Base-by-base conservation (phyloP, 768 basidiomycete genomes). In the Phaffia australis region DNA sequence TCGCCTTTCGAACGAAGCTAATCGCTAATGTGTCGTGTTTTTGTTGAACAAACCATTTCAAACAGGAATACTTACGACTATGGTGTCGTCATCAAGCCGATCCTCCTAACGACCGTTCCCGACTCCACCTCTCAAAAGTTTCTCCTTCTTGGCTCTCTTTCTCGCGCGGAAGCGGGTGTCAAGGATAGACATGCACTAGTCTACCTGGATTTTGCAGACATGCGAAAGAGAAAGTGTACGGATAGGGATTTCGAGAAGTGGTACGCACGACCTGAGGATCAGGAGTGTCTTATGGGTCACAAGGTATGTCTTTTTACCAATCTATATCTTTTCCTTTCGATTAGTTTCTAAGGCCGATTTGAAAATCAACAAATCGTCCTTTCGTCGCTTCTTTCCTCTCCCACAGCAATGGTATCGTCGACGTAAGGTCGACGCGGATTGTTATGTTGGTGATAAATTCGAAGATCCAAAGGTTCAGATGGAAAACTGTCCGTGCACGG, bases 121-220 rank as follows among this genome's bases (percentile, higher is more conserved):
- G 95, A 99, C 71, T 90, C 90, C 16, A 97, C 95, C 0, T 93
- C 90, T 0, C 94, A 95, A 74, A 97, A 94, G 76, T 97, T 98
- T 79, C 74, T 98, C 11, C 80, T 99, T 9, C 81, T 95, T 29
- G 95, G 87, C 5, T 85, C 87, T 67, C 80, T 91, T 16, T 78
- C 83, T 1, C 82, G 85, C 25, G 76, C 80, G 16, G 84, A 88
- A 61, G 69, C 74, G 1, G 69, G 76, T n/a, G 77, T 77, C 0
- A 74, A 80, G 0, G 85, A 85, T 14, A 81, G 83, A 0, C 85
- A 87, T 69, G 89, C 84, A 1, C 77, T 86, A 16, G 81, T 95
- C 42, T 84, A 82, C 75, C 81, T 99, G 49, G 93, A 99, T 73
- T 98, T 99, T 75, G 80, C 85, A 0, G 77, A 81, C 7, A 82